Evolutionary conservation across 2,329 filamentous ascomycete species (phyloP), one percentile per base, ranked within the genome.

Genomic region (Nannizziopsis arthrosporioides): DNA sequence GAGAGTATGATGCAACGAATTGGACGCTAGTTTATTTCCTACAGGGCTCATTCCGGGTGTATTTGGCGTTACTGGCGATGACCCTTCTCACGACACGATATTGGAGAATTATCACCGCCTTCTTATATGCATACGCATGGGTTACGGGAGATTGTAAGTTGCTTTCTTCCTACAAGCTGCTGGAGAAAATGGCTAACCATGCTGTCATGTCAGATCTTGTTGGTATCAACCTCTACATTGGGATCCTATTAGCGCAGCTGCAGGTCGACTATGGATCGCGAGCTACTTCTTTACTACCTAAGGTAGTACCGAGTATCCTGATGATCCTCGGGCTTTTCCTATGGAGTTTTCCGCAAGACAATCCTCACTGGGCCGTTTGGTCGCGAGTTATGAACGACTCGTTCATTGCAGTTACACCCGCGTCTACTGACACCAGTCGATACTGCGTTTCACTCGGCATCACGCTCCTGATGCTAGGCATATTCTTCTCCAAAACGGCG

Each of bases 21-120:
- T 70, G 67, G 67, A 68, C 67, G 10, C 57, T 70, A 37, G 63
- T 64, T 37, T 57, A 68, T 52, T 69, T 70, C 51, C 48, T 70
- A 36, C 61, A 68, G 47, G 67, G 64, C 17, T 65, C 62, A 42
- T 66, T 70, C 57, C 49, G 68, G 43, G 65, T 69, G 1, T 70
- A 69, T 53, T 58, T 63, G 9, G 68, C 65, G 34, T 63, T 70
- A 56, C 55, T 69, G 49, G 67, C 64, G 2, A 68, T 66, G 2
- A 59, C 63, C 34, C 51, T 68, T 51, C 61, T 68, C 18, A 63
- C 57, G 40, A 61, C 64, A 2, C 62, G 61, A 42, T 63, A 59
- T 40, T 61, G 66, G 35, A 57, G 64, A 41, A 36, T 65, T 11
- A 52, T 68, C 32, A 64, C 63, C 22, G 57, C 52, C 10, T 58